A percentile compares a stretch with the other conserved stretches of the same genome.
phyloP scores from a whole-genome alignment of 2,329 filamentous ascomycete species.

The Arachnomyces sp. region DNA sequence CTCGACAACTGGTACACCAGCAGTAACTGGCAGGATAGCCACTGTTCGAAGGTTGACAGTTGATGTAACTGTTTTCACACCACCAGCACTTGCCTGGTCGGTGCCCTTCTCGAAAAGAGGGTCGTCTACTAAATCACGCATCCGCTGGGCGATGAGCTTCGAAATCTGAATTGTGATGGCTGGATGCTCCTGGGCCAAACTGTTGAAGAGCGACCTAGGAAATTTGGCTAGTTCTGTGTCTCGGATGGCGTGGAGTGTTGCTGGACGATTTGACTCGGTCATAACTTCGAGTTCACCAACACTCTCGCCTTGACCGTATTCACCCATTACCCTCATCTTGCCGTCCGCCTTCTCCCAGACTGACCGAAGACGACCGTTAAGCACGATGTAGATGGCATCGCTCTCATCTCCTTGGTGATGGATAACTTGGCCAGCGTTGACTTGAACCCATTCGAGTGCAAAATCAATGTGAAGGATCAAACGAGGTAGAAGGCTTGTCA shows the following conservation, averaged over 20 bases:
- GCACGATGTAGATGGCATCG: conserved; percentile 94
- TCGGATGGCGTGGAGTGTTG: conserved; percentile 87
- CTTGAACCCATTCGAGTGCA: conserved; percentile 95
- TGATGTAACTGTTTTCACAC: conserved; percentile 55
- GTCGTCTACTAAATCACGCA: conserved; percentile 81
- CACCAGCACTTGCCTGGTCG: conserved; percentile 50
- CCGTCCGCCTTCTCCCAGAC: conserved; percentile 75
- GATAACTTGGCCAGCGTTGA: conserved; percentile 88
- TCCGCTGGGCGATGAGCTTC: conserved; percentile 92
- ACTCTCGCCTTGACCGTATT: conserved; percentile 95
- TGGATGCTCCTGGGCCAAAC: conserved; percentile 89
- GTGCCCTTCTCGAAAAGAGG: conserved; percentile 59
- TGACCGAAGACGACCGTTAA: conserved; percentile 82
- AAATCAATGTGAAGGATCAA: conserved; percentile 96
- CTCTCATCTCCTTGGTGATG: conserved; percentile 93
- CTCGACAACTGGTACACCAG: conserved; percentile 87
- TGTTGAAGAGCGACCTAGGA: conserved; percentile 92
- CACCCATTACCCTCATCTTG: conserved; percentile 75
- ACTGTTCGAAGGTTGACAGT: conserved; percentile 90
- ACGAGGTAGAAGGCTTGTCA: conserved; percentile 80
- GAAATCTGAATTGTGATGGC: conserved; percentile 99
- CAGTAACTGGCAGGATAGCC: conserved; percentile 79
- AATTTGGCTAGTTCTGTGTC: conserved; percentile 96
- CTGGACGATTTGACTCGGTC: conserved; percentile 84
- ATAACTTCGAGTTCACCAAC: conserved; percentile 95